Base-by-base conservation (phyloP, 805 yeast genomes). In the Metschnikowia arizonensis region DNA sequence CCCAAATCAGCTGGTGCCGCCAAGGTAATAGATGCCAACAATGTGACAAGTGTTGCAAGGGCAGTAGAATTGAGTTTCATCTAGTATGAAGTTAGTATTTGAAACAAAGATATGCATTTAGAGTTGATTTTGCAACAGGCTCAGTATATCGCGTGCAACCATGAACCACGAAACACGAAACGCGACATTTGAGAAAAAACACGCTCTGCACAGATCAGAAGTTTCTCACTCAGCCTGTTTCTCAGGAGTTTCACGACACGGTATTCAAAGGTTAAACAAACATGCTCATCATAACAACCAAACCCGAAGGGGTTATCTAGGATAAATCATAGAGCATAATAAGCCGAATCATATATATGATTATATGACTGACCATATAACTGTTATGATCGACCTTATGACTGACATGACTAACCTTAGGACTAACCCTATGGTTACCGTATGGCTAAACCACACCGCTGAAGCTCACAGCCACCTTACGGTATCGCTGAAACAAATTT, bases 1-100 rank as follows among this genome's bases (percentile, higher is more conserved):
- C 42, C 47, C 38, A 47, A 31, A 35, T 45, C 45, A 11, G 58
- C 50, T n/a, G 57, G 53, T 11, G 55, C 54, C 24, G 57, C 50
- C 23, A 45, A 37, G 5, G 50, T 42, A 15, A 50, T 35, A 5
- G 54, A 40, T 23, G 52, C 49, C 33, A 43, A 24, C 40, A 50
- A 44, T 42, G 53, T 29, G 12, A 48, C 42, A 34, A 46, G 43
- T 14, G 52, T 40, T 28, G 50, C 42, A 28, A 50, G 29, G n/a
- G 50, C 34, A 12, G 53, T 32, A n/a, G 44, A 15, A 31, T 44
- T 40, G 28, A 52, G 44, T 42, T 37, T 50, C 56, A 52, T 52
- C 35, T 45, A 45, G 37, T 18, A 7, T 3, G 8, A 14, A 5
- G 52, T 48, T 47, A 49, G 53, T 43, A 40, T 7, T n/a, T 12